Base-by-base conservation (phyloP, 2,329 filamentous ascomycete species). In the Pestalotiopsis sp. region DNA sequence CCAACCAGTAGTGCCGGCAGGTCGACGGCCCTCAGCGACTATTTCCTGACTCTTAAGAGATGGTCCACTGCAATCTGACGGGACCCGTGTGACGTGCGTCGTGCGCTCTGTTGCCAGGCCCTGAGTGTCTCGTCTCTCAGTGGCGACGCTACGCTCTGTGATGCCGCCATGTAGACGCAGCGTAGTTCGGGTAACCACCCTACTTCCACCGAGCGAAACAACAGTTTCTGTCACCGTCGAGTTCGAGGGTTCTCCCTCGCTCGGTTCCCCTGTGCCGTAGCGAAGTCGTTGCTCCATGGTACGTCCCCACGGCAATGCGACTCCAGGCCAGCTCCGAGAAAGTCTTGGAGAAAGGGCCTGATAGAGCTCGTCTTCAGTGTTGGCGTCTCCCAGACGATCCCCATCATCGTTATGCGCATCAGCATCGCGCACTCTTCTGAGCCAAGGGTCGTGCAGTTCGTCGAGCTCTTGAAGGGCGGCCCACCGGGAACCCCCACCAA, bases 181-280 rank as follows among this genome's bases (percentile, higher is more conserved):
- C 14, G 60, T 31, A 5, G 45, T 27, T 20, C 70, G 73, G 25
- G 66, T 70, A 7, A 75, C 57, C 3, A 68, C 68, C 67, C 70
- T 77, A 45, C 73, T 75, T 2, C 76, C 77, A 61, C 74, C 74
- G 3, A 71, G 63, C 6, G 68, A 72, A 31, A 70, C 64, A 9
- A 66, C 66, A 11, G 68, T 71, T 20, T 72, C 58, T 40, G 27
- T 71, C 61, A 38, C 59, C 38, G 20, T 68, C 41, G 41, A 31
- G 36, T 63, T 38, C 57, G 41, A 40, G 14, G 61, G n/a, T 36
- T 45, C 31, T 45, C 13, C 5, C 4, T n/a, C 3, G 20, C n/a
- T 27, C n/a, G 61, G n/a, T 14, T 52, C 56, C 45, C n/a, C 27
- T 13, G n/a, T 40, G 9, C 13, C 40, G 49, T 41, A 25, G 14